Base-by-base conservation (phyloP, 2,329 filamentous ascomycete species). In the Tolypocladium ovalisporum region DNA sequence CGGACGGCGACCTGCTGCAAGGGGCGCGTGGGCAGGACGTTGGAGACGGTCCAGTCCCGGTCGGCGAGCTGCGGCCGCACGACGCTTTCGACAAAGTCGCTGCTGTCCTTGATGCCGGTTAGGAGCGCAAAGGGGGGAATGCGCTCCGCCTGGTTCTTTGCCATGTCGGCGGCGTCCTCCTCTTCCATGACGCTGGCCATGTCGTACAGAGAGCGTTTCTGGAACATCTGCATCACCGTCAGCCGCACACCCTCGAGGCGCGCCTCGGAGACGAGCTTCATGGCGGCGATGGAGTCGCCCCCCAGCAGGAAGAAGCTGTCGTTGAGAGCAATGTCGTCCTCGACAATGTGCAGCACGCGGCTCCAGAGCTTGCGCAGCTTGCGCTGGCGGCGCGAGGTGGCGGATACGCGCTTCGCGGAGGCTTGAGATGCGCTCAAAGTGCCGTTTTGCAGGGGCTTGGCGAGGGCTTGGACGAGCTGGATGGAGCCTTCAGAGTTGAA, bases 241-340 rank as follows among this genome's bases (percentile, higher is more conserved):
- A 85, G 63, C 9, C 72, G 70, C 54, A 81, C 65, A 0, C 76
- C 76, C 29, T 76, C 74, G 2, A 73, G 70, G 27, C 81, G 72
- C 2, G 79, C 76, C 56, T 79, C 77, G 3, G 81, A 79, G 0
- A 84, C 82, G 0, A 86, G 70, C 64, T 80, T 82, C 80, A 86
- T 86, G 2, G 81, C 81, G 1, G 76, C 69, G 32, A 85, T 80
- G 0, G 82, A 85, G 67, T 85, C 81, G 24, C 82, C 82, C 1
- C 82, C 82, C 0, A 84, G 74, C 3, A 76, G 75, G 73, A 85
- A 84, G 69, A 85, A 85, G 68, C 79, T 82, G 62, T 84, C 78
- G 13, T 82, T 76, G 1, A 78, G 68, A 1, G 77, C 73, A 22
- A 84, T 80, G 1, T 76, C 70, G 3, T 77, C 72, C 56, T 79